Conservation (phyloP, 495 filamentous ascomycete genomes). For the Hypoxylon intermedium region DNA sequence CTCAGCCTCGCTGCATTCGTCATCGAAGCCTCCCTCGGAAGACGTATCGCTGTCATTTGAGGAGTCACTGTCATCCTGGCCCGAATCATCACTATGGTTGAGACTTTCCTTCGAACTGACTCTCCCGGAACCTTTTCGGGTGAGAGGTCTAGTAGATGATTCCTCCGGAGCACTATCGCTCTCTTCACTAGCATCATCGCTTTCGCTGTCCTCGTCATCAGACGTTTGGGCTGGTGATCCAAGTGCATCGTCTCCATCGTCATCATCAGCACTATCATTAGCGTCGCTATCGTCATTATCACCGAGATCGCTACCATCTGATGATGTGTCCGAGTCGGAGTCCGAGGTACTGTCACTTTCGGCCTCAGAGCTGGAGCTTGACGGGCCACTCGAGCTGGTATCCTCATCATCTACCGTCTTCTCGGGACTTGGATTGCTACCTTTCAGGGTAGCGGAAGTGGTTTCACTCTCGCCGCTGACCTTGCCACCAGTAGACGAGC, state of each 20-base stretch:
- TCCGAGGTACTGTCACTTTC: slow-evolving; percentile 12
- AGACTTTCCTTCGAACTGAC: slow-evolving; percentile 1
- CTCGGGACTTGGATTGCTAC: slow-evolving; percentile 41
- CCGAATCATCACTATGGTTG: background rate
- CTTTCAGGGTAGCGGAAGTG: slow-evolving; percentile 37
- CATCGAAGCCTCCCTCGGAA: slow-evolving; percentile 28
- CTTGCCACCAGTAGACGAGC: slow-evolving; percentile 36
- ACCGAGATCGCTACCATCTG: slow-evolving; percentile 23
- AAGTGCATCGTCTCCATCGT: slow-evolving; percentile 1
- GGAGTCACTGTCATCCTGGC: slow-evolving; percentile 3
- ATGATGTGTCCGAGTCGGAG: slow-evolving; percentile 13
- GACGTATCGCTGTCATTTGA: slow-evolving; percentile 10
- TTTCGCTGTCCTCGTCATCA: slow-evolving; percentile 14
- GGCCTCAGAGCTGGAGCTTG: slow-evolving; percentile 27
- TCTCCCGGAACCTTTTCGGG: slow-evolving; percentile 41
- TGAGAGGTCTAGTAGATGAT: slow-evolving; percentile 31
- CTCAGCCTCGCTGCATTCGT: slow-evolving; percentile 12
- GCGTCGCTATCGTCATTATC: slow-evolving; percentile 10
- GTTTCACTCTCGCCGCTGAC: slow-evolving; percentile 36
- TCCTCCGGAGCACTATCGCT: slow-evolving; percentile 40
- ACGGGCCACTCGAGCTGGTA: slow-evolving; percentile 32
- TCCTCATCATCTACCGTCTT: slow-evolving; percentile 46
- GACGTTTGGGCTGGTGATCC: slow-evolving; percentile 5
- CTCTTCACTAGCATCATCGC: slow-evolving; percentile 26
- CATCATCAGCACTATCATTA: slow-evolving; percentile 17